phyloP scores from a whole-genome alignment of 78 protist species.

The Protostelium mycophagum region DNA sequence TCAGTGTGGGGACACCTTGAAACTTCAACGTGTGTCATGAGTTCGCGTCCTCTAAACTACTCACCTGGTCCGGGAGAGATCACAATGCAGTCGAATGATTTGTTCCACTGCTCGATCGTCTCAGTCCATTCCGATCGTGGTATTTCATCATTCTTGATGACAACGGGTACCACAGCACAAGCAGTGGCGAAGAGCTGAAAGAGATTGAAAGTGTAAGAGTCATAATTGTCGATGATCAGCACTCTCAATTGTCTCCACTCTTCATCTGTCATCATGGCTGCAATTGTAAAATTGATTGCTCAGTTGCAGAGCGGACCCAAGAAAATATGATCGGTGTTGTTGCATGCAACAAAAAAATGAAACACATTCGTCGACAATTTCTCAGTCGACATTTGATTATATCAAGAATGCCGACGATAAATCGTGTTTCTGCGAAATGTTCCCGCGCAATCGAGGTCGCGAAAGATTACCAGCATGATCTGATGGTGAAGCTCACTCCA shows the following conservation, averaged over 20 bases:
- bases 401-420: no score
- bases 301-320: no score
- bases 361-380: no score
- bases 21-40: background rate
- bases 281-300: no score
- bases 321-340: no score
- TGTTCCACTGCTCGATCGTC: background rate
- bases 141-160: conserved; percentile 34
- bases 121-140: background rate
- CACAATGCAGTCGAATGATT: conserved; percentile 23
- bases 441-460: no score
- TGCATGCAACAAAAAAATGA: no score
- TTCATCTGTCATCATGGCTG: background rate
- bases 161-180: conserved; percentile 20
- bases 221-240: conserved; percentile 67
- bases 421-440: no score
- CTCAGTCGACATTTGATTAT: no score
- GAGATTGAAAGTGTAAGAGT: conserved; percentile 66
- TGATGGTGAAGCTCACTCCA: no score
- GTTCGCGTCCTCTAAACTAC: no score
- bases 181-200: conserved; percentile 5
- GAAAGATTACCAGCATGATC: no score
- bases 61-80: conserved; percentile 71
- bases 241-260: background rate
- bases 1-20: background rate